These are phyloP conservation scores for Chenopodium berlandieri DNA, from an alignment of 148 eudicot genomes.

Conservation along the genomic window DNA sequence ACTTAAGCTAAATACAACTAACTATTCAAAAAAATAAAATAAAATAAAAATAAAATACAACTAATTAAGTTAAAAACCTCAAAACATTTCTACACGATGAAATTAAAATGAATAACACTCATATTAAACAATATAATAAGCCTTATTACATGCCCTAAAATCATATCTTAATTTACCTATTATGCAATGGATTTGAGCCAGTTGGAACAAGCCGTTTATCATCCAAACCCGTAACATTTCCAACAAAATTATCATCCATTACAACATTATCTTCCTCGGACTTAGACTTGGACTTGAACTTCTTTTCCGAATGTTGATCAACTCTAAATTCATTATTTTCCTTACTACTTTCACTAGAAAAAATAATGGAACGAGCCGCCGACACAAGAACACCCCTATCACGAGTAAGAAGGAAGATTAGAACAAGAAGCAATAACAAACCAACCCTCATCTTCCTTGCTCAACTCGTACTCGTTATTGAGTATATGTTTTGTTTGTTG, in stretches of 20 bases:
- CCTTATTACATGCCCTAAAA: too few species aligned
- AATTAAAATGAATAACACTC: neutral
- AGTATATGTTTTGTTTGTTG: neutral
- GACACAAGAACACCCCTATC: conserved; percentile 2
- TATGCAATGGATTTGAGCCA: conserved; percentile 33
- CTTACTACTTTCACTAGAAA: neutral
- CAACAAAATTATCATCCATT: neutral
- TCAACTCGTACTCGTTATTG: neutral
- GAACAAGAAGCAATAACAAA: conserved; percentile 4
- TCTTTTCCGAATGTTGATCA: neutral
- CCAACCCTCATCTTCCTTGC: conserved; percentile 20
- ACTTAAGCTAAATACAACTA: too few species aligned
- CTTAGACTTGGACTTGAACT: conserved; percentile 16
- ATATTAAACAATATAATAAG: too few species aligned
- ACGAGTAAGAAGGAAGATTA: conserved; percentile 8
- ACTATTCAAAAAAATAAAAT: neutral
- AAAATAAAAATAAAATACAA: neutral
- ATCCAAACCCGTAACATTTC: conserved; percentile 24
- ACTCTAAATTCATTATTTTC: neutral
- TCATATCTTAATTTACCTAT: conserved; percentile 18
- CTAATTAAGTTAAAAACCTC: neutral
- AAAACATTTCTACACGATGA: neutral
- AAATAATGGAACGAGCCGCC: conserved; percentile 8
- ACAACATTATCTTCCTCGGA: neutral
- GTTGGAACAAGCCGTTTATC: conserved; percentile 32